These are phyloP conservation scores for Penicillium sp. DNA, from an alignment of 2,329 filamentous ascomycete genomes.

Conservation along the genomic window DNA sequence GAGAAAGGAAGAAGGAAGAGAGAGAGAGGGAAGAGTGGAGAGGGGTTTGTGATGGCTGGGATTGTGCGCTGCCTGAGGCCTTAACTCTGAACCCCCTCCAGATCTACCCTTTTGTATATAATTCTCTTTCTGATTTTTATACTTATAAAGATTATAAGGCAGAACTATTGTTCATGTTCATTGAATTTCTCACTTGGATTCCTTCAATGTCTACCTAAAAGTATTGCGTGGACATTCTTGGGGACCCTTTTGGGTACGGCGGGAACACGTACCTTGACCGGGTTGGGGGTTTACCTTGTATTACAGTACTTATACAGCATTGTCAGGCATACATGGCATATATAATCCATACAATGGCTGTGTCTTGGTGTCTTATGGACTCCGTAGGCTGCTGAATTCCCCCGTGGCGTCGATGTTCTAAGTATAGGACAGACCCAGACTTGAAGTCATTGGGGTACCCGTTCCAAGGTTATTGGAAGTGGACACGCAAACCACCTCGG, in stretches of 20 bases:
- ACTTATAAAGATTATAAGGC: background rate
- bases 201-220: slow-evolving; percentile 4
- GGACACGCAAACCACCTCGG: background rate
- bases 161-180: background rate
- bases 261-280: slow-evolving; percentile 3
- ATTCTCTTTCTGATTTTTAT: background rate
- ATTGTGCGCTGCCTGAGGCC: slow-evolving; percentile 12
- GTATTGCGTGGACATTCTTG: slow-evolving; percentile 6
- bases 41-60: slow-evolving; percentile 26
- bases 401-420: slow-evolving; percentile 6
- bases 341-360: background rate
- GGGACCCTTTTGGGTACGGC: slow-evolving; percentile 2
- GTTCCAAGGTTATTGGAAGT: background rate
- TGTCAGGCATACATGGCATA: background rate
- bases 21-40: slow-evolving; percentile 15
- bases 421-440: slow-evolving; percentile 9
- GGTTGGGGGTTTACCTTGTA: background rate
- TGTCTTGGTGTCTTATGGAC: background rate
- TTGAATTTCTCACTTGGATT: background rate
- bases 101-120: background rate
- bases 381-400: background rate
- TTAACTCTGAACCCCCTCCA: slow-evolving; percentile 1
- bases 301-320: background rate
- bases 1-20: slow-evolving; percentile 18
- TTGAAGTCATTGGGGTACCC: slow-evolving; percentile 1